A percentile compares a stretch with the other conserved stretches of the same genome.
phyloP scores from a whole-genome alignment of 371 early-diverging fungal species.

The Mortierella sp. region DNA sequence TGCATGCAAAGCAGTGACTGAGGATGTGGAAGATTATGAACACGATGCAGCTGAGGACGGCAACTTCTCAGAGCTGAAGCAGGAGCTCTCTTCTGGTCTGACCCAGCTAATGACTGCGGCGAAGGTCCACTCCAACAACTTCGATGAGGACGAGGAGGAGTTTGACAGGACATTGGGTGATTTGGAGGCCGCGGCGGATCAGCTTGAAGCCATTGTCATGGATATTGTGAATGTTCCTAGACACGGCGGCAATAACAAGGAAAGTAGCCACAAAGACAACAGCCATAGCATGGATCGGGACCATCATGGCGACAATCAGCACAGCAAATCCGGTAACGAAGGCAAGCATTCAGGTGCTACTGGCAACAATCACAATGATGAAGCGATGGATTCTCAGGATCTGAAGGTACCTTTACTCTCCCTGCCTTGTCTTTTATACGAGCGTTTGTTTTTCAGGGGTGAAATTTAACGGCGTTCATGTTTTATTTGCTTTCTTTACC shows the following conservation, averaged over 20 bases:
- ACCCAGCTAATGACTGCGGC: constrained; percentile 78
- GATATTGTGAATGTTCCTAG: constrained; percentile 81
- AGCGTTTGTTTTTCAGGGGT: background rate
- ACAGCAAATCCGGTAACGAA: constrained; percentile 2
- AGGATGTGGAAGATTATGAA: constrained; percentile 79
- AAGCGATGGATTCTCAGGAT: constrained; percentile 41
- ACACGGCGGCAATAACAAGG: constrained; percentile 25
- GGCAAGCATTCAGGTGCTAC: constrained; percentile 4
- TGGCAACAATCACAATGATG: constrained; percentile 11
- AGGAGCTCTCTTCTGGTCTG: constrained; percentile 73
- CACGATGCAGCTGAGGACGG: constrained; percentile 55
- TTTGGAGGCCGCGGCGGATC: constrained; percentile 83
- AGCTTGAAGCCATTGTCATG: constrained; percentile 80
- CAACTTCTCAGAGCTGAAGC: constrained; percentile 60
- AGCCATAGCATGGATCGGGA: constrained; percentile 5
- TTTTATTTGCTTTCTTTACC: background rate
- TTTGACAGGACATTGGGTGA: constrained; percentile 50
- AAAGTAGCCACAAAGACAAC: background rate
- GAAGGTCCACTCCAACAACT: constrained; percentile 76
- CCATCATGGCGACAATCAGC: constrained; percentile 3
- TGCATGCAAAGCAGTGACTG: constrained; percentile 84
- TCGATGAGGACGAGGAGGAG: constrained; percentile 73
- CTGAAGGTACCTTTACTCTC: constrained; percentile 39
- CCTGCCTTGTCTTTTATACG: background rate
- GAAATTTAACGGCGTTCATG: background rate